Base-by-base conservation (phyloP, 2,329 filamentous ascomycete genomes). In the Fusarium setosum region DNA sequence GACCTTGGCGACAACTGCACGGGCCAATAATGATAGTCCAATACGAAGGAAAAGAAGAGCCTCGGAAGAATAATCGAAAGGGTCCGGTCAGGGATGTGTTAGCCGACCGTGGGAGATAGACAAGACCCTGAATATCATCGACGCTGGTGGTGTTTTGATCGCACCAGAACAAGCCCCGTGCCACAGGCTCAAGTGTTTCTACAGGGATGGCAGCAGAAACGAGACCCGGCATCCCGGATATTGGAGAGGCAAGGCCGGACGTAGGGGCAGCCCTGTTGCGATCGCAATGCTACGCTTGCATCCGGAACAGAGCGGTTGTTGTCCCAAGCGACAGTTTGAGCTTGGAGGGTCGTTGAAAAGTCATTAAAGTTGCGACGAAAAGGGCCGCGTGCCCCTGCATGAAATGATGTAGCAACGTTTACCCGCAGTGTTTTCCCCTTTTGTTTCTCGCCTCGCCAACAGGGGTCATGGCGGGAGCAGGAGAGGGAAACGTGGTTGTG, bases 341-440 rank as follows among this genome's bases (percentile, higher is more conserved):
- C 8, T 9, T 7, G 11, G 26, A 31, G 23, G 23, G 32, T 42
- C 31, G 42, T 21, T 47, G 18, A 17, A 18, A 34, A 17, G 45
- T 17, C 38, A 63, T 56, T 48, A 50, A 41, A 67, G 56, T 49
- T 53, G 50, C n/a, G 42, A 65, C 51, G 51, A 53, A 53, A 59
- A 49, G 49, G 37, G 23, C 56, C 53, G 55, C 56, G 41, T 56
- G 50, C 65, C 61, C 65, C 65, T 68, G 65, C 65, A 68, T 68
- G 34, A 68, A 52, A 68, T 63, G 51, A 68, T 40, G 48, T 61
- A 41, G 13, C 35, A 41, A 51, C 44, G 41, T 34, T 50, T 38
- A 47, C 47, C 38, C 40, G 18, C 29, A 18, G n/a, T 40, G 17
- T n/a, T n/a, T n/a, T 35, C n/a, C 47, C 63, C 47, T 41, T 56